Base-by-base conservation (phyloP, 139 green algal species). In the Picochlorum sp. region DNA sequence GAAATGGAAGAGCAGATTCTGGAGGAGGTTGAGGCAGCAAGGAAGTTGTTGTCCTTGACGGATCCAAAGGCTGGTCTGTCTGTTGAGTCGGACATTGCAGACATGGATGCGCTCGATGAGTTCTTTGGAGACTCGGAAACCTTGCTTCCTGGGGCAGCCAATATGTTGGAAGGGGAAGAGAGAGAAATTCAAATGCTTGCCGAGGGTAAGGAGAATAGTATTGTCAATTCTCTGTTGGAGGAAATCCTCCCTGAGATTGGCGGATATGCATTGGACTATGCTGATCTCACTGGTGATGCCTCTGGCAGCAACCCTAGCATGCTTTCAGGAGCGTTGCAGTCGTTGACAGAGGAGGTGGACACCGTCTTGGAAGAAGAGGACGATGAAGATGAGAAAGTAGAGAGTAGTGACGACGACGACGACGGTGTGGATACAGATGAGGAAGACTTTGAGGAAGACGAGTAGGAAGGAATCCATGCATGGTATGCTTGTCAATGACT, bases 21-120 rank as follows among this genome's bases (percentile, higher is more conserved):
- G n/a, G 58, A 65, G 0, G 20, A 65, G 21, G 58, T 65, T n/a
- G 58, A 65, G 23, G 44, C 58, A 21, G 58, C 58, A 15, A 15
- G n/a, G 23, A 28, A 65, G 58, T 20, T 65, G 0, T 52, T 65
- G 8, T 28, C 58, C 23, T 3, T 65, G 21, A 65, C 58, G 8
- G 58, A 65, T 52, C 58, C 58, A 28, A 31, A 18, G 14, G 58
- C 58, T 52, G 44, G 58, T 7, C n/a, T 65, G 13, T 18, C n/a
- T 24, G 20, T 65, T 4, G 20, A 65, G 23, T 6, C 20, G 13
- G 21, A 49, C n/a, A 16, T 23, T 30, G 44, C 23, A 28, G 58
- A 49, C 13, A 26, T 20, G 20, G 58, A 24, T 28, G 58, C 41
- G 0, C 58, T 65, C 2, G 58, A 51, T 26, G 58, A 65, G 13